A percentile compares a stretch with the other conserved stretches of the same genome.
These are phyloP conservation scores for Moniliophthora roreri DNA, from an alignment of 1,284 basidiomycete species.

Conservation along the genomic window DNA sequence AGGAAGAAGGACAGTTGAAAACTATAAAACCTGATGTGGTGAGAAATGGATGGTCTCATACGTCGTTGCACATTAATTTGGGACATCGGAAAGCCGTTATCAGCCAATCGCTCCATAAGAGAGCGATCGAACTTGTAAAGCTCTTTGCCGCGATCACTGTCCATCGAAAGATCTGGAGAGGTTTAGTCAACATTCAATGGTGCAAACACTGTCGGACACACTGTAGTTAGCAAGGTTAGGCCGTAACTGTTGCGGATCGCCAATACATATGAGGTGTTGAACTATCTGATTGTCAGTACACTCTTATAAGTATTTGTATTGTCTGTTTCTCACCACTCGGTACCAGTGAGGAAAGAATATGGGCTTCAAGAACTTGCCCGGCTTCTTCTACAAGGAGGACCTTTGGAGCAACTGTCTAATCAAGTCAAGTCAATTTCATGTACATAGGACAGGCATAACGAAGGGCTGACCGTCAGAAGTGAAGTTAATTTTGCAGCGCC, in stretches of 20 bases:
- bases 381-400: slow-evolving; percentile 71
- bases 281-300: slow-evolving; percentile 24
- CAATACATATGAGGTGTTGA: slow-evolving; percentile 66
- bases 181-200: not conserved
- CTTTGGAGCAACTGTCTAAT: slow-evolving; percentile 50
- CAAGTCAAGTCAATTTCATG: not conserved
- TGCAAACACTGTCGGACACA: slow-evolving; percentile 28
- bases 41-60: slow-evolving; percentile 58
- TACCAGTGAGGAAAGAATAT: slow-evolving; percentile 61
- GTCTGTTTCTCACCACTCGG: slow-evolving; percentile 36
- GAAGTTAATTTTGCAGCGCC: slow-evolving; percentile 65
- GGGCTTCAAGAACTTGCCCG: slow-evolving; percentile 77
- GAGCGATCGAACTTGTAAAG: slow-evolving; percentile 62
- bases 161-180: slow-evolving; percentile 49
- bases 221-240: slow-evolving; percentile 67
- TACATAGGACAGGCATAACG: not conserved
- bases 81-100: slow-evolving; percentile 53
- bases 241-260: slow-evolving; percentile 70
- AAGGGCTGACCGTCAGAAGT: slow-evolving; percentile 48
- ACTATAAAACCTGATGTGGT: slow-evolving; percentile 37
- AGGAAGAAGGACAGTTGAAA: not conserved
- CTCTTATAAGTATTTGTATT: slow-evolving; percentile 8
- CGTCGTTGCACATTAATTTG: slow-evolving; percentile 59
- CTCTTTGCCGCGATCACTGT: slow-evolving; percentile 43
- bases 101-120: slow-evolving; percentile 60